Base-by-base conservation (phyloP, 148 eudicot genomes). In the Tetragonia tetragonoides region DNA sequence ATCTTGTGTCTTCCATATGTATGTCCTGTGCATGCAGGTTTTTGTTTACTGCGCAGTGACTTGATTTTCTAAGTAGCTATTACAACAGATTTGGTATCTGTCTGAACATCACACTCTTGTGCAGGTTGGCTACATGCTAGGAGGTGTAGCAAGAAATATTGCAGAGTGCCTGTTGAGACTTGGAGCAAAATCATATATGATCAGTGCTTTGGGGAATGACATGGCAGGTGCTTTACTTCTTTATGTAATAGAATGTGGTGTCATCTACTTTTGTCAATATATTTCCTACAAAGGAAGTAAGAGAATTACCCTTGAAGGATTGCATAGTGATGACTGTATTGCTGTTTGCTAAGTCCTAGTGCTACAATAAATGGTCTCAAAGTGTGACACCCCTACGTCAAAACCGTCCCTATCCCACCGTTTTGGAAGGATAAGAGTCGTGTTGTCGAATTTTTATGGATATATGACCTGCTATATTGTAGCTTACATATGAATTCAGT, bases 71-170 rank as follows among this genome's bases (percentile, higher is more conserved):
- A 39, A 37, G 62, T 18, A 12, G 38, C 39, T 65, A 10, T 47
- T 53, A 49, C 39, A 54, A 34, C 37, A 39, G 5, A 39, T 7
- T n/a, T 51, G 3, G 39, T 51, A 57, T 39, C 37, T 67, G 20
- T 61, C 20, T 82, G 17, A 38, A 68, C 21, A 47, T 37, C 59
- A 7, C 46, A n/a, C 60, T 64, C 59, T 73, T 34, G n/a, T 76
- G 69, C 83, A 95, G 99, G 87, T 93, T 57, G 79, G 81, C 53
- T 91, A 83, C 80, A 80, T 87, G 76, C 83, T 84, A 66, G 99
- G 99, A 56, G 99, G 99, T 75, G 99, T 95, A 39, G 99, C 91
- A 66, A 90, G 99, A 83, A 95, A 95, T 82, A 81, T 95, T 74
- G 97, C 95, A 8, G 98, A 95, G 72, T 95, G 97, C 87, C 84